A percentile compares a stretch with the other conserved stretches of the same genome.
These are phyloP conservation scores for Penicillium pancosmium DNA, from an alignment of 495 filamentous ascomycete species.

Conservation along the genomic window DNA sequence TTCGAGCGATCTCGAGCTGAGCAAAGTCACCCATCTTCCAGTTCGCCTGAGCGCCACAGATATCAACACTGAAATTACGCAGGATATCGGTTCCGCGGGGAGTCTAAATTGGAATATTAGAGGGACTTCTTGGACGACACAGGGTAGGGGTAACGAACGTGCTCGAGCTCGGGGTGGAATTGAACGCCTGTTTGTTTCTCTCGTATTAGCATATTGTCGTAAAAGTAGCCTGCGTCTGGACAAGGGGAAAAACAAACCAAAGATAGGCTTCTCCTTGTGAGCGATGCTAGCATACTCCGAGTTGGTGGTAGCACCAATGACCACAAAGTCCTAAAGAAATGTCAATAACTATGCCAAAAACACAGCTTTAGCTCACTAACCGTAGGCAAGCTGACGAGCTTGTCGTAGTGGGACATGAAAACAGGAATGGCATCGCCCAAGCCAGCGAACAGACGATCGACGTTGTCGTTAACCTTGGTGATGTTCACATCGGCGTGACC, in stretches of 20 bases:
- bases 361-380: conserved; percentile 15
- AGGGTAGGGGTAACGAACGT: conserved; percentile 14
- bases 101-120: conserved; percentile 24
- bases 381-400: conserved; percentile 29
- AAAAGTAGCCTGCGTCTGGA: not conserved
- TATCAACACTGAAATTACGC: conserved; percentile 27
- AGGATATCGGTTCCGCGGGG: conserved; percentile 25
- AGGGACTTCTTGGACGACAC: not conserved
- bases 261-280: conserved; percentile 24
- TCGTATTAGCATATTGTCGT: conserved; percentile 11
- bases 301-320: conserved; percentile 27
- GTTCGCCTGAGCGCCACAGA: conserved; percentile 25
- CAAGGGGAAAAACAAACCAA: conserved; percentile 16
- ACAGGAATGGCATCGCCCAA: conserved; percentile 26
- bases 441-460: conserved; percentile 29
- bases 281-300: conserved; percentile 28
- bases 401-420: conserved; percentile 35
- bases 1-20: conserved; percentile 23
- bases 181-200: conserved; percentile 19
- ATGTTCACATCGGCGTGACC: conserved; percentile 28
- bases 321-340: conserved; percentile 15
- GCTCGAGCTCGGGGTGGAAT: conserved; percentile 32
- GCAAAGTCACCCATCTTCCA: conserved; percentile 29
- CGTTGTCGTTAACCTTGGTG: conserved; percentile 18
- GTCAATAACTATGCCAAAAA: conserved; percentile 10